phyloP scores from a whole-genome alignment of 108 stramenopile species.

The Aurantiochytrium sp. region DNA sequence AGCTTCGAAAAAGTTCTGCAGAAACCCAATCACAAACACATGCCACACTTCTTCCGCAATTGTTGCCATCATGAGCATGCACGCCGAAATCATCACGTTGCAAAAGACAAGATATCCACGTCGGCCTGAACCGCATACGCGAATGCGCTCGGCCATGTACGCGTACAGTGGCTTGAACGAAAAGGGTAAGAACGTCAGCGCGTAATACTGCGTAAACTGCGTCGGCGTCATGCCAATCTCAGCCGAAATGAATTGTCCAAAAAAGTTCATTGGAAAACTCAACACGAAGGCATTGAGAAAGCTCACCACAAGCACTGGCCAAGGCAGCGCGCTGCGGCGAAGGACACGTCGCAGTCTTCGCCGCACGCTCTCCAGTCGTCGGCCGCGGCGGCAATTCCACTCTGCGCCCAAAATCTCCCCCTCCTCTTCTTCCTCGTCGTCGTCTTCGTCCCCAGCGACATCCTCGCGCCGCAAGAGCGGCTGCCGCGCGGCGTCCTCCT shows the following conservation, averaged over 20 bases:
- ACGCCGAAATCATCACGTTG: not conserved
- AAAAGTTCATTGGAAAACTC: constrained; percentile 14
- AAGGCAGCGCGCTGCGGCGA: not conserved
- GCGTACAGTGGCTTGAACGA: constrained; percentile 9
- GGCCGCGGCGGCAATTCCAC: too few species aligned
- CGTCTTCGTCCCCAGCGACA: too few species aligned
- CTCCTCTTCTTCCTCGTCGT: too few species aligned
- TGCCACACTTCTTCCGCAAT: not conserved
- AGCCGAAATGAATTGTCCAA: not conserved
- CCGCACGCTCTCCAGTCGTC: too few species aligned
- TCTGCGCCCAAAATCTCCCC: too few species aligned
- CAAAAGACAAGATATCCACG: not conserved
- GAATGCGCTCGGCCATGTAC: not conserved
- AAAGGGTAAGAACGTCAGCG: not conserved
- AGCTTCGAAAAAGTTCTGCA: constrained; percentile 8
- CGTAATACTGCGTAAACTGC: not conserved
- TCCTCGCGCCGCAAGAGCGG: too few species aligned
- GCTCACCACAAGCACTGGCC: not conserved
- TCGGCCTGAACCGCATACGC: not conserved
- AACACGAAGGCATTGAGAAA: not conserved
- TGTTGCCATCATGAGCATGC: not conserved
- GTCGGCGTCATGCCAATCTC: constrained; percentile 18
- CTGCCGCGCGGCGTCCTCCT: too few species aligned
- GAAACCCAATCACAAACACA: not conserved
- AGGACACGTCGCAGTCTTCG: too few species aligned